phyloP scores from a whole-genome alignment of 306 rosid species.

The Lathyrus oleraceus region DNA sequence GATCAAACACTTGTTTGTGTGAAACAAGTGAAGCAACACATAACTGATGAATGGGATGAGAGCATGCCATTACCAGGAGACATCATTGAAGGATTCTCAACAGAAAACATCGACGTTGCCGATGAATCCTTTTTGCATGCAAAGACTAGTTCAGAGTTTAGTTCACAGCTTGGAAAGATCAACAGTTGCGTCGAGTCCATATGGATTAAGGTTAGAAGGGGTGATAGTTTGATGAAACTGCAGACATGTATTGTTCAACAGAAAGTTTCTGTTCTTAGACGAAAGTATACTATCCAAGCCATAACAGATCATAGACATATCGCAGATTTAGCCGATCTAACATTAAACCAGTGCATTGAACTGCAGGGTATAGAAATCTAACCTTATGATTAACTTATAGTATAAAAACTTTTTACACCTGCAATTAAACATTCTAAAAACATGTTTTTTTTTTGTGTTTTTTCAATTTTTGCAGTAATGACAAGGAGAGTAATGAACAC shows the following conservation, averaged over 20 bases:
- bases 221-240: conserved; percentile 49
- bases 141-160: conserved; percentile 61
- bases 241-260: conserved; percentile 49
- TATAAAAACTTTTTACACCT: not conserved
- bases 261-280: conserved; percentile 47
- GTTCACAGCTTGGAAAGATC: conserved; percentile 55
- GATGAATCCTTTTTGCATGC: conserved; percentile 45
- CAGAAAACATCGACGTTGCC: conserved; percentile 34
- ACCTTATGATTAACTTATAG: too few relatives aligned
- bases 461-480: conserved; percentile 49
- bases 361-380: conserved; percentile 47
- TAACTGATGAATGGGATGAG: conserved; percentile 65
- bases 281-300: conserved; percentile 58
- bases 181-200: conserved; percentile 42
- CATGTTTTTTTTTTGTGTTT: not conserved
- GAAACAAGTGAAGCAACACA: conserved; percentile 68
- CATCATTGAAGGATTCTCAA: conserved; percentile 60
- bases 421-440: not conserved
- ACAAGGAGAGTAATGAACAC: conserved; percentile 46
- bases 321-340: conserved; percentile 58
- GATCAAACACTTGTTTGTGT: conserved; percentile 54
- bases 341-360: conserved; percentile 58
- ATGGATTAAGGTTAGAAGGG: conserved; percentile 67
- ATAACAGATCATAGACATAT: conserved; percentile 62
- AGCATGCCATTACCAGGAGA: conserved; percentile 81